Evolutionary conservation across 805 yeast genomes (phyloP).

Genomic region (Naumovozyma castellii): DNA sequence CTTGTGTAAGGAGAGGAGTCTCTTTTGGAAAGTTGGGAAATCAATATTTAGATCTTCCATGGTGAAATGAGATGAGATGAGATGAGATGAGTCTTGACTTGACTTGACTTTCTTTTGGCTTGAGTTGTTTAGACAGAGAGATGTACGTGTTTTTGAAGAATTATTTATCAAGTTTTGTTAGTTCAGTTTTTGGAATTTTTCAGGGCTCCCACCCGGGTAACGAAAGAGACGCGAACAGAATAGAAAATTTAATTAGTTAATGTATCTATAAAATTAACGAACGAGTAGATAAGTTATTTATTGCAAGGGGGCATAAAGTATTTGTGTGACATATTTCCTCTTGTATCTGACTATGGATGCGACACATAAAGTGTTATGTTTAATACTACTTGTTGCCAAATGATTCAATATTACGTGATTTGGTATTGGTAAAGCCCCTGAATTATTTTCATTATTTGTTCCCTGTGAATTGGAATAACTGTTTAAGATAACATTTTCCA

Average conservation of each 20-base stretch:
- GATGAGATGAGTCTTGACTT: too few relatives aligned
- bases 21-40: slow-evolving; percentile 21
- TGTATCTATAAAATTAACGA: background rate
- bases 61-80: background rate
- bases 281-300: too few relatives aligned
- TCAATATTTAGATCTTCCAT: slow-evolving; percentile 29
- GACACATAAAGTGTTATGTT: slow-evolving; percentile 87
- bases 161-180: too few relatives aligned
- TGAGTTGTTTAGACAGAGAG: too few relatives aligned
- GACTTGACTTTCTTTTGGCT: too few relatives aligned
- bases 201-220: background rate
- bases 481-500: slow-evolving; percentile 87
- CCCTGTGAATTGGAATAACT: slow-evolving; percentile 38
- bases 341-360: slow-evolving; percentile 85
- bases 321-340: slow-evolving; percentile 83
- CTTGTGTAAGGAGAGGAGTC: slow-evolving; percentile 22
- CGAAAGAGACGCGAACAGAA: too few relatives aligned
- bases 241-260: too few relatives aligned
- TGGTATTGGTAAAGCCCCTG: slow-evolving; percentile 87
- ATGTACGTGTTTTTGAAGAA: too few relatives aligned
- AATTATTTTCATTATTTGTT: slow-evolving; percentile 51
- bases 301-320: slow-evolving; percentile 67
- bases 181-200: too few relatives aligned
- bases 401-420: slow-evolving; percentile 92
- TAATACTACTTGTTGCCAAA: slow-evolving; percentile 89